Base-by-base conservation (phyloP, 2,329 filamentous ascomycete species). In the Trichophyton equinum region DNA sequence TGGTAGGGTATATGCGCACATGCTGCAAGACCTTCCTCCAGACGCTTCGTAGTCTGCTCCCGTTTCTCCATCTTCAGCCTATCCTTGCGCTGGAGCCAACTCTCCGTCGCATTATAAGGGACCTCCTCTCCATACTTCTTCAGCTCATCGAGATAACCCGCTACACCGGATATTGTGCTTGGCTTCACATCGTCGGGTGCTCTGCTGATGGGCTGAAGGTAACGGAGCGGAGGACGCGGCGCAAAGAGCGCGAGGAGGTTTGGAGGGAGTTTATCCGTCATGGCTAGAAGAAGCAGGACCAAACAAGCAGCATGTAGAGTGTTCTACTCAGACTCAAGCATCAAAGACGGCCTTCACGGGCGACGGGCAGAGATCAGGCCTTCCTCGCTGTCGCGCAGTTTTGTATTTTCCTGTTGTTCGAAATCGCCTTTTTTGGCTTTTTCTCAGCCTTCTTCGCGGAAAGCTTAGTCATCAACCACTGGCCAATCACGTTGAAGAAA, bases 221-320 rank as follows among this genome's bases (percentile, higher is more conserved):
- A 97, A 75, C 91, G 88, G 72, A 97, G 79, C 62, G 92, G 88
- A 68, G 94, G 94, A 63, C 94, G 89, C 72, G 94, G 89, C 76
- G 92, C 89, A 78, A 99, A 99, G 67, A 97, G 89, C 76, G 89
- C 88, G 69, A 97, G 82, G 62, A 97, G 83, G 73, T 95, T 92
- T 61, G 88, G 89, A 62, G 94, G 92, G 20, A 99, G 87, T 77
- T 95, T 94, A 81, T 96, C 92, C 58, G 94, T 97, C 94, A 97
- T 99, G 64, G 57, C 55, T 11, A 38, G 38, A 33, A 40, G 42
- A 33, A 4, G 27, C 22, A 42, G 22, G 22, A 15, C 20, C 18
- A 5, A 18, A 27, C 36, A 57, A 57, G 25, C 42, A 46, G 33
- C 40, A 46, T 36, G n/a, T 15, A 58, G 15, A 44, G 7, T 0